Base-by-base conservation (phyloP, 2,329 filamentous ascomycete genomes). In the Fusarium sp. region DNA sequence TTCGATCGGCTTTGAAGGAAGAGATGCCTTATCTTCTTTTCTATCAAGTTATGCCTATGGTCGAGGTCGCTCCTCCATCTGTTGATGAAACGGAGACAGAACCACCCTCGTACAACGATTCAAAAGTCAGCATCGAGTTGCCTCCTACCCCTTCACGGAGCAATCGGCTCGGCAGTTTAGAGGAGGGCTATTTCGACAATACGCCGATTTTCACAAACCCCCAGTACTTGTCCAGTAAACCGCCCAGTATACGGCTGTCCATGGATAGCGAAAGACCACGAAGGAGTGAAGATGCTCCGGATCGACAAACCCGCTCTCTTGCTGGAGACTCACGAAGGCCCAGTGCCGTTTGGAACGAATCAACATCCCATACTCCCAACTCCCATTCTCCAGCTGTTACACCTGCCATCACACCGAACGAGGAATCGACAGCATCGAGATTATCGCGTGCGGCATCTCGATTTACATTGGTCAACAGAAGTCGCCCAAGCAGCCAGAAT, bases 11-110 rank as follows among this genome's bases (percentile, higher is more conserved):
- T 0, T 81, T 98, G 49, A 90, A 88, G 70, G 86, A 91, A n/a
- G 94, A 97, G 77, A 96, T 93, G 77, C 95, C 96, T 0, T 98
- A 98, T 76, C 86, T 98, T 8, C 83, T 99, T 0, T 98, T 98
- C 78, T 99, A 97, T 75, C 95, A 97, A 77, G 92, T 98, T 40
- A 87, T 96, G 30, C 94, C 95, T 0, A 93, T 96, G 74, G 88
- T 93, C 30, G 92, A 94, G 56, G 86, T 91, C 9, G 81, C 83
- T 2, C 75, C 80, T 2, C 79, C 81, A 14, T 84, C 84, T 7
- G 81, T 82, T 0, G 83, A 84, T 8, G 79, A 79, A 44, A 83
- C 80, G 2, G 81, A 83, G 32, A 78, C 78, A 3, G 83, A 83
- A 33, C 88, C 88, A 5, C 88, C 88, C 2, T 87, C 88, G 2